Evolutionary conservation across 1,284 basidiomycete genomes (phyloP), one percentile per base, ranked within the genome.

Genomic region (Pseudozyma sp.): DNA sequence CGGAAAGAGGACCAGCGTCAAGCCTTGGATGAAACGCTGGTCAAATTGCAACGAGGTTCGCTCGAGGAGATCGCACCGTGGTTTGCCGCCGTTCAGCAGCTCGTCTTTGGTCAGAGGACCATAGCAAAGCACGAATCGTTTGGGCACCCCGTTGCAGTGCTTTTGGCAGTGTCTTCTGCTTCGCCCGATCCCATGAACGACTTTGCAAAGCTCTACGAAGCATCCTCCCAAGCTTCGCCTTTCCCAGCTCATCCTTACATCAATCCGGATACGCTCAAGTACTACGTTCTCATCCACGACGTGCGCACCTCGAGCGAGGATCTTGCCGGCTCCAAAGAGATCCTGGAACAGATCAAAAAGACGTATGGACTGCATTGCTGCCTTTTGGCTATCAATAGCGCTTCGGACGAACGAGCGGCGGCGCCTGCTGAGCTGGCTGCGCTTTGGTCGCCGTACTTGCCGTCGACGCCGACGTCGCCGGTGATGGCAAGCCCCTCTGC

Each of bases 341-440:
- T 84, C 4, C 50, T 84, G 7, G 80, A 82, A 14, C 68, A 77
- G 24, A 64, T 84, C 45, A 78, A 78, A 13, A 74, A 65, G 59
- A 78, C 77, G 14, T 84, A 84, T 57, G 84, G 84, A 7, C 42
- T 84, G 1, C 78, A 84, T 46, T 83, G 79, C 45, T 80, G 80
- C 35, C 44, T 84, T 4, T 58, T 84, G 13, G 56, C 67, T 8
- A 66, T 84, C 48, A 83, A 84, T 56, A 81, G 81, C 16, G 76
- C 72, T 0, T 39, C 64, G 5, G 66, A 70, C 4, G 67, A 72
- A 1, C 56, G 75, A 8, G 55, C 8, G 14, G 58, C 55, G n/a
- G 46, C 63, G 39, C 47, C 42, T 4, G 63, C 59, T 2, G 53
- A 64, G 19, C 17, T 74, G n/a, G 64, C 59, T 13, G 35, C 30